Conservation (phyloP, 1,284 basidiomycete species). For the Cryptococcus neoformans region DNA sequence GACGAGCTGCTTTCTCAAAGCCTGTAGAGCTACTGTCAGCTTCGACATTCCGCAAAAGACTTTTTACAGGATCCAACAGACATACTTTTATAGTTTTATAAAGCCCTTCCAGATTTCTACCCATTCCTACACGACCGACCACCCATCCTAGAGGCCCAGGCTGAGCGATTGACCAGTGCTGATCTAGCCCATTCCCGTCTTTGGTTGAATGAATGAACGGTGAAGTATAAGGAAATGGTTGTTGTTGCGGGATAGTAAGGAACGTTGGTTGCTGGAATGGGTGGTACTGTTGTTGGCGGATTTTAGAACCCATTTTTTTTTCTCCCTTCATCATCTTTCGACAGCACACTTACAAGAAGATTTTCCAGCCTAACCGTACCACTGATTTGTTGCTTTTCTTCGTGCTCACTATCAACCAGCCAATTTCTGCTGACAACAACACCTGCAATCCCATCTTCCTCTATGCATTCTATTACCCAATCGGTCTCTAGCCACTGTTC, state of each 20-base stretch:
- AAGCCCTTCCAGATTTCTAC: conserved; percentile 13
- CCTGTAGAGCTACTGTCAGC: conserved; percentile 1
- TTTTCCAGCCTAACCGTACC: background rate
- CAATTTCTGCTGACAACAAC: conserved; percentile 32
- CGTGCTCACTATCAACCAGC: conserved; percentile 12
- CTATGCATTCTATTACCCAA: conserved; percentile 23
- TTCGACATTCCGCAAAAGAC: background rate
- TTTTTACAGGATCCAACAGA: background rate
- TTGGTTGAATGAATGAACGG: conserved; percentile 22
- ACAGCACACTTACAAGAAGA: background rate
- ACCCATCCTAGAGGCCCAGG: conserved; percentile 39
- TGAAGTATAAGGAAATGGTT: conserved; percentile 28
- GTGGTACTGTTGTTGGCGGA: conserved; percentile 8
- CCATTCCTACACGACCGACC: conserved; percentile 29
- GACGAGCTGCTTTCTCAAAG: conserved; percentile 21
- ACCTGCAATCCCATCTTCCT: conserved; percentile 11
- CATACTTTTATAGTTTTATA: conserved; percentile 14
- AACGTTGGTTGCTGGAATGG: conserved; percentile 2
- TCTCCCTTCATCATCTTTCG: no score
- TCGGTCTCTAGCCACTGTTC: conserved; percentile 7
- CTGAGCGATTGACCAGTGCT: conserved; percentile 35
- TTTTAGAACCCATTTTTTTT: background rate
- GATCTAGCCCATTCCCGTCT: conserved; percentile 11
- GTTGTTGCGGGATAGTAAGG: conserved; percentile 1
- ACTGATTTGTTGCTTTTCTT: background rate